Evolutionary conservation across 192 early-diverging fungal genomes (phyloP).

Genomic region (Coemansia sp.): DNA sequence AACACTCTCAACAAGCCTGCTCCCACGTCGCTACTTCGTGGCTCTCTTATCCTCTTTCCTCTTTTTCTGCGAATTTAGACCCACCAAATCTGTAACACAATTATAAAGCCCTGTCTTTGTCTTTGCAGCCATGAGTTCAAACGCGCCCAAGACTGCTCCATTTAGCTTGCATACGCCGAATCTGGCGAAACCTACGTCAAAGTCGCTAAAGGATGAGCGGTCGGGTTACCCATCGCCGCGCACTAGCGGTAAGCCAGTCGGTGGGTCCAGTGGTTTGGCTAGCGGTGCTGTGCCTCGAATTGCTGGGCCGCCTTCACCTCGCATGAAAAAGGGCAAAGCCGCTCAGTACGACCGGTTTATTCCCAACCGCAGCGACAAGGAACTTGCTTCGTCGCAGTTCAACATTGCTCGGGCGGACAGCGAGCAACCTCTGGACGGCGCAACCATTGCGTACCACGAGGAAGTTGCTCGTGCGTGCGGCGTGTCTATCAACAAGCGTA

Average conservation of each 20-base stretch:
- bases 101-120: background rate
- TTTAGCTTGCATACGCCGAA: constrained; percentile 14
- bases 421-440: constrained; percentile 50
- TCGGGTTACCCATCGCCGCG: constrained; percentile 28
- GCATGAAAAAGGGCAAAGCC: constrained; percentile 37
- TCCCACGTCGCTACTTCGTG: background rate
- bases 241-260: constrained; percentile 18
- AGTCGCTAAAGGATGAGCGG: constrained; percentile 34
- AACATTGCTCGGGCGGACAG: constrained; percentile 57
- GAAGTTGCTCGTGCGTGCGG: constrained; percentile 81
- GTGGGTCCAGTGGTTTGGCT: background rate
- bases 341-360: constrained; percentile 87
- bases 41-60: background rate
- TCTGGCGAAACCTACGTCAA: constrained; percentile 6
- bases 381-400: constrained; percentile 70
- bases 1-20: constrained; percentile 2
- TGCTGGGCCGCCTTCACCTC: constrained; percentile 29
- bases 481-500: constrained; percentile 74
- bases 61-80: background rate
- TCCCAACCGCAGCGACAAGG: constrained; percentile 73
- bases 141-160: constrained; percentile 21
- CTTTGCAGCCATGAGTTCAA: constrained; percentile 17
- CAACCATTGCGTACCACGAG: constrained; percentile 69
- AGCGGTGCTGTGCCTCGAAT: constrained; percentile 8
- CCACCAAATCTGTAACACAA: background rate